Evolutionary conservation across 164 flowering plant species (phyloP).

Genomic region (Litsea cubeba): DNA sequence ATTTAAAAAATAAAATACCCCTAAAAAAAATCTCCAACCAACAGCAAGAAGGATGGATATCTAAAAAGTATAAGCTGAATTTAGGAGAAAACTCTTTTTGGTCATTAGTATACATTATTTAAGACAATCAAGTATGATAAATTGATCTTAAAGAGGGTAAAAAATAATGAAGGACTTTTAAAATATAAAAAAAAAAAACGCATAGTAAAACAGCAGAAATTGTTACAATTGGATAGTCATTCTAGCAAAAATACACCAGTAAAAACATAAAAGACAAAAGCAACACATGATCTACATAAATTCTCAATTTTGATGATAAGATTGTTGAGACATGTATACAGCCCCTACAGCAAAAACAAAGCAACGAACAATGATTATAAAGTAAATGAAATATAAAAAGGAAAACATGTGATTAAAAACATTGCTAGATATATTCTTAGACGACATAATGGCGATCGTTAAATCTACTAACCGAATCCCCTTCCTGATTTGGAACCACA

Average conservation of each 20-base stretch:
- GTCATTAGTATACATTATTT: no score
- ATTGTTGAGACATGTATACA: neutral
- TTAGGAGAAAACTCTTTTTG: no score
- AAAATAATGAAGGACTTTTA: neutral
- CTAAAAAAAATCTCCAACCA: neutral
- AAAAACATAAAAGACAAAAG: no score
- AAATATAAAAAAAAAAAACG: no score
- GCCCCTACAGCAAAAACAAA: neutral
- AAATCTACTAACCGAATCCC: constrained; percentile 56
- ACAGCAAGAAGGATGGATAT: neutral
- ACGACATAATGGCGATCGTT: neutral
- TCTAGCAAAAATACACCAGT: neutral
- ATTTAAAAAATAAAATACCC: neutral
- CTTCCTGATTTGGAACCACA: constrained; percentile 49
- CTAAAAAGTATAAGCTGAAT: no score
- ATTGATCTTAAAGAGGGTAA: no score
- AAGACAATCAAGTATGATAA: no score
- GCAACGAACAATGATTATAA: neutral
- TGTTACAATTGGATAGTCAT: neutral
- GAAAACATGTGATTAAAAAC: neutral
- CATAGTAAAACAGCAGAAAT: neutral
- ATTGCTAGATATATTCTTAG: neutral
- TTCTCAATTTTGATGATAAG: neutral
- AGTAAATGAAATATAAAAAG: neutral
- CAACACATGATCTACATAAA: neutral